Conservation (phyloP, 306 rosid species). For the Notholithocarpus densiflorus region DNA sequence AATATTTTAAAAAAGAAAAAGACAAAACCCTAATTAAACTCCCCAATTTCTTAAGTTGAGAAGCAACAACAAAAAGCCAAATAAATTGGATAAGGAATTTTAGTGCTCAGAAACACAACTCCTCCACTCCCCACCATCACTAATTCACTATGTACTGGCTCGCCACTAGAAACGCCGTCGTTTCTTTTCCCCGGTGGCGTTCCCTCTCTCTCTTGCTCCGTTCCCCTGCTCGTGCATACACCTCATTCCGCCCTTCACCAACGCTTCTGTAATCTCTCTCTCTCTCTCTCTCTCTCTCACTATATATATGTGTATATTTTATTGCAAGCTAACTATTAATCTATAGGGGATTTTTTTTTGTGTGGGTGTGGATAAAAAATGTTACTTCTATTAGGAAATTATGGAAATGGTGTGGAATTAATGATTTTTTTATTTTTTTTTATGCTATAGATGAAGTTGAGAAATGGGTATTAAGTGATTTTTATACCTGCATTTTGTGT, state of each 20-base stretch:
- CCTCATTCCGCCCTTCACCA: slow-evolving; percentile 46
- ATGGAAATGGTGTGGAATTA: background rate
- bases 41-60: too few relatives aligned
- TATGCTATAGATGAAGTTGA: background rate
- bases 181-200: slow-evolving; percentile 52
- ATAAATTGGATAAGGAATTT: too few relatives aligned
- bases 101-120: background rate
- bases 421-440: background rate
- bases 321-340: background rate
- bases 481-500: background rate
- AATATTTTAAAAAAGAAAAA: too few relatives aligned
- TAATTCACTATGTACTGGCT: slow-evolving; percentile 65
- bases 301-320: background rate
- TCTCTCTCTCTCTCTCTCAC: background rate
- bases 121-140: background rate
- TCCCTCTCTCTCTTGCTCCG: slow-evolving; percentile 43
- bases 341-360: too few relatives aligned
- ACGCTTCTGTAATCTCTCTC: slow-evolving; percentile 44
- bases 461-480: background rate
- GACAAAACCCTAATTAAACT: too few relatives aligned
- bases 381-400: background rate
- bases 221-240: slow-evolving; percentile 28
- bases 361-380: background rate
- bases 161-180: slow-evolving; percentile 52
- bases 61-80: too few relatives aligned